Evolutionary conservation across 1,284 basidiomycete species (phyloP).

Genomic region (Rhodotorula glutinis): DNA sequence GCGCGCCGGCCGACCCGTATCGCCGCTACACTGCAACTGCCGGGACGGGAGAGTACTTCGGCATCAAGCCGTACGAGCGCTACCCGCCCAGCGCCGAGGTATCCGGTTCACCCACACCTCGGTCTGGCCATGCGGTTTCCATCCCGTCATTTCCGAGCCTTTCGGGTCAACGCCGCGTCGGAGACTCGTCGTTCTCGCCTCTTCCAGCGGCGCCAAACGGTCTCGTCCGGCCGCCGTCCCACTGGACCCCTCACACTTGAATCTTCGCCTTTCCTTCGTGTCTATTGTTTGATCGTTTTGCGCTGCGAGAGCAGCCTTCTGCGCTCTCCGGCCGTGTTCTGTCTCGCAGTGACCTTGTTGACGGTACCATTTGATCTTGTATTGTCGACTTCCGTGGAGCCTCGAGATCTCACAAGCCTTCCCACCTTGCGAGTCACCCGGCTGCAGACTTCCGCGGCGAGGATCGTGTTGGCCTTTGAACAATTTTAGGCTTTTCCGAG

Average conservation of each 20-base stretch:
- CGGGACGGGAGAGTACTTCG: constrained; percentile 18
- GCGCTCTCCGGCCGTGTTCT: background rate
- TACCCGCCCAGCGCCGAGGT: background rate
- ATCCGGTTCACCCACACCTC: background rate
- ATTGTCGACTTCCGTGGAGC: too few species aligned
- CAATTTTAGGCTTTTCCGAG: too few species aligned
- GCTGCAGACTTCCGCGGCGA: too few species aligned
- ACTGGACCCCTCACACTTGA: background rate
- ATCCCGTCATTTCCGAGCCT: background rate
- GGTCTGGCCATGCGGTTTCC: too few species aligned
- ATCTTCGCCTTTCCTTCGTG: background rate
- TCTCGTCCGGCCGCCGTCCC: background rate
- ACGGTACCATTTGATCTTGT: background rate
- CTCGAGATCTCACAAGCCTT: too few species aligned
- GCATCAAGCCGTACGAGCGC: constrained; percentile 12
- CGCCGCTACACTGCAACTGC: background rate
- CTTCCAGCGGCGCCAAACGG: background rate
- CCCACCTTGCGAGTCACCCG: too few species aligned
- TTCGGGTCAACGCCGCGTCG: background rate
- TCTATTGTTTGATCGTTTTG: background rate
- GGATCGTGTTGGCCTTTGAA: background rate
- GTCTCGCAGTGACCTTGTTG: background rate
- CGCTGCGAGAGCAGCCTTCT: background rate
- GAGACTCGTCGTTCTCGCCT: background rate
- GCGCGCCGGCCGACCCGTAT: background rate